Percentiles rank a stretch among this genome's conserved stretches.
Evolutionary conservation across 371 early-diverging fungal genomes (phyloP).

Genomic region (Actinomortierella ambigua): DNA sequence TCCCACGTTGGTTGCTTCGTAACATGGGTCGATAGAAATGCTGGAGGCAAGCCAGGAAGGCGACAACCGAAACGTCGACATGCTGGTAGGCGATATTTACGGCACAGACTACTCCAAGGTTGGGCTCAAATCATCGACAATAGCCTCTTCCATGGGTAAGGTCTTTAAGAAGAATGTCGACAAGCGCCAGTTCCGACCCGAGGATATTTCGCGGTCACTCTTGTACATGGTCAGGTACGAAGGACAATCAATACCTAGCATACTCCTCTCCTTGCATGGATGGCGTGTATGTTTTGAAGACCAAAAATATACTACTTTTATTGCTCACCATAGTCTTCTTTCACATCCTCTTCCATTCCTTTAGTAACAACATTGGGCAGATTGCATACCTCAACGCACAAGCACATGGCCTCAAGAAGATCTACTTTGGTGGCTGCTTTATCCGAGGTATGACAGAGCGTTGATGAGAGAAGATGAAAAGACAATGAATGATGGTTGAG

Average conservation of each 20-base stretch:
- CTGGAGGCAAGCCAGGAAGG: slow-evolving; percentile 90
- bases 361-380: slow-evolving; percentile 97
- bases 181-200: slow-evolving; percentile 63
- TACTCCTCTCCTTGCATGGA: background rate
- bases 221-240: slow-evolving; percentile 86
- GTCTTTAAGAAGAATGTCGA: slow-evolving; percentile 85
- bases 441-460: slow-evolving; percentile 84
- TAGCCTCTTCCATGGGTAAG: slow-evolving; percentile 95
- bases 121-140: slow-evolving; percentile 89
- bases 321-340: background rate
- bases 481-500: too few relatives aligned
- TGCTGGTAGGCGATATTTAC: slow-evolving; percentile 97
- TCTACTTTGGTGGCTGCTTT: slow-evolving; percentile 97
- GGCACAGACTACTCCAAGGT: slow-evolving; percentile 86
- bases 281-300: slow-evolving; percentile 1
- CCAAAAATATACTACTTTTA: background rate
- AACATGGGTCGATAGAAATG: slow-evolving; percentile 70
- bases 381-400: slow-evolving; percentile 96
- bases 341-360: background rate
- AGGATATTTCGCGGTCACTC: slow-evolving; percentile 88
- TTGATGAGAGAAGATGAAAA: too few relatives aligned
- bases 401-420: slow-evolving; percentile 85
- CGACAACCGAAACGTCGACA: slow-evolving; percentile 91
- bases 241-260: background rate
- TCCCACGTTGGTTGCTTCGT: too few relatives aligned